Evolutionary conservation across 2,329 filamentous ascomycete species (phyloP), one percentile per base, ranked within the genome.

Genomic region (Fusarium sp.): DNA sequence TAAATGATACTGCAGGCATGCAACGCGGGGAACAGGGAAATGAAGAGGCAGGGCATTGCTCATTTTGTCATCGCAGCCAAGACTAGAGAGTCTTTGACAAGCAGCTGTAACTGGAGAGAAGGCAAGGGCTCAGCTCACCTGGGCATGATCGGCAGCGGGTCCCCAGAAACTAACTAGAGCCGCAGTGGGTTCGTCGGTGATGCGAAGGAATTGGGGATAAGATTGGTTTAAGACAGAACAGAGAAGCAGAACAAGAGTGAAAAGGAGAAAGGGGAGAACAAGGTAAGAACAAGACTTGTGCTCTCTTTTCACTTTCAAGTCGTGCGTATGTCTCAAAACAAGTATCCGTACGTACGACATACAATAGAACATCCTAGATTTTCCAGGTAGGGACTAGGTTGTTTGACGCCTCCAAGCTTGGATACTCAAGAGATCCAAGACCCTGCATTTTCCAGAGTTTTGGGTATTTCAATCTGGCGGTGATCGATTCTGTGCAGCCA

Each of bases 121-220:
- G 57, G 47, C 57, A 63, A 65, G 60, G 69, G 57, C 51, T 72
- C 57, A 58, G 68, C 71, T 73, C 69, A 73, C 71, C 56, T 67
- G 69, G 71, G 65, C 61, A 72, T 69, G 71, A 73, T 73, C 69
- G 52, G 68, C 71, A 60, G 57, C 59, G 52, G 65, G 59, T 56
- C 65, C 64, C 57, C 64, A 59, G 65, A 58, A 57, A 61, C 62
- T 40, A 57, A 54, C 46, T 46, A 46, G 61, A 69, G 56, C 56
- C 65, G 65, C 55, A 51, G 65, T 62, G 65, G 62, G 23, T 61
- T 62, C 44, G 42, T 53, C 46, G 33, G 30, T 36, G 26, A 62
- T 62, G 46, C 28, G 11, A 51, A 53, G 62, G 44, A 62, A 63
- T 70, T 62, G 56, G 30, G 47, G 46, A 33, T 18, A 26, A 54